A percentile compares a stretch with the other conserved stretches of the same genome.
Evolutionary conservation across 805 yeast species (phyloP).

Genomic region (Scheffersomyces stipitis): DNA sequence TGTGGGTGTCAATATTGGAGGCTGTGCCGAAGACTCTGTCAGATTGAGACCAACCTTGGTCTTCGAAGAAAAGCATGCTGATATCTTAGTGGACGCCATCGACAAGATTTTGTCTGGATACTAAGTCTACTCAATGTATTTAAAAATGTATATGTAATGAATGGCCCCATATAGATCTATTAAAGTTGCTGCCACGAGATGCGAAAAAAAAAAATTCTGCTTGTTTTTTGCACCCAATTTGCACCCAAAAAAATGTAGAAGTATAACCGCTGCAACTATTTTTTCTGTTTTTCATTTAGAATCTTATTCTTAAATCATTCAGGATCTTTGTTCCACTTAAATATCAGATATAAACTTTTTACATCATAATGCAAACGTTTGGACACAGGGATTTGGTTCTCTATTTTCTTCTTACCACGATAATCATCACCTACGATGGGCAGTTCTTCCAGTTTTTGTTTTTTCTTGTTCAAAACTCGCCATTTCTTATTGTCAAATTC

Average conservation of each 20-base stretch:
- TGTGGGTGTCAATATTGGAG: slow-evolving; percentile 78
- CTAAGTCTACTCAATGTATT: slow-evolving; percentile 9
- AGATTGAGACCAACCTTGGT: slow-evolving; percentile 80
- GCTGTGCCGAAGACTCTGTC: slow-evolving; percentile 76
- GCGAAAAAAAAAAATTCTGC: too few relatives aligned
- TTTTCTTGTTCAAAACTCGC: slow-evolving; percentile 13
- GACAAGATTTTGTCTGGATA: slow-evolving; percentile 39
- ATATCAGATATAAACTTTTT: too few relatives aligned
- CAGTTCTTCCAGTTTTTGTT: slow-evolving; percentile 13
- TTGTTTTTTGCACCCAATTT: too few relatives aligned
- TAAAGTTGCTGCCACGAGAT: too few relatives aligned
- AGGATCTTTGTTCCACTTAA: too few relatives aligned
- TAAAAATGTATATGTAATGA: background rate
- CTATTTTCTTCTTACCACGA: slow-evolving; percentile 16
- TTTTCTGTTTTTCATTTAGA: too few relatives aligned
- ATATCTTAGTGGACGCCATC: slow-evolving; percentile 50
- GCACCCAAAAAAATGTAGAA: too few relatives aligned
- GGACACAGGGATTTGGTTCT: slow-evolving; percentile 21
- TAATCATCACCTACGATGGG: slow-evolving; percentile 22
- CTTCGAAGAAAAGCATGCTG: slow-evolving; percentile 80
- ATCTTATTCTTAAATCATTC: too few relatives aligned
- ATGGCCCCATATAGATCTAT: too few relatives aligned
- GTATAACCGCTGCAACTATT: too few relatives aligned
- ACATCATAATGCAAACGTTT: slow-evolving; percentile 10
- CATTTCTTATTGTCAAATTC: slow-evolving; percentile 10